Evolutionary conservation across 2,329 filamentous ascomycete genomes (phyloP).

Genomic region (Periglandula ipomoeae): DNA sequence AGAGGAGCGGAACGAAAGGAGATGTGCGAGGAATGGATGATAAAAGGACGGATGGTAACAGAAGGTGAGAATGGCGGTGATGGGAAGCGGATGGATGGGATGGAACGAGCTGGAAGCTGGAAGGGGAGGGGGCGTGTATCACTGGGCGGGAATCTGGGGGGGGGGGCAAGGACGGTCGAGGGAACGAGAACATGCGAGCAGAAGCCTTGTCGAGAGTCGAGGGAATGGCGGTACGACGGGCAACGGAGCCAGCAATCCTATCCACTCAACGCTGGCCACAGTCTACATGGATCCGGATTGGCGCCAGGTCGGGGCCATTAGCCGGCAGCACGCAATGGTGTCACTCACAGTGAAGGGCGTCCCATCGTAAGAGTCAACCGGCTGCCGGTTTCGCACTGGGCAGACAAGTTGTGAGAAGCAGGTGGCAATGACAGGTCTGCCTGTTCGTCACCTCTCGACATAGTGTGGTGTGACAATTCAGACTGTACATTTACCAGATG

Average conservation of each 20-base stretch:
- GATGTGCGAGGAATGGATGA: slow-evolving; percentile 18
- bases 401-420: background rate
- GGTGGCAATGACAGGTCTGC: background rate
- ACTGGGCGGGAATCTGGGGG: slow-evolving; percentile 13
- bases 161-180: background rate
- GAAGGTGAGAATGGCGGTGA: slow-evolving; percentile 25
- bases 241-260: slow-evolving; percentile 6
- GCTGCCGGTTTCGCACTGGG: background rate
- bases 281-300: slow-evolving; percentile 3
- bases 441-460: background rate
- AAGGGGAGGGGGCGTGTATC: slow-evolving; percentile 16
- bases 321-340: background rate
- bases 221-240: slow-evolving; percentile 7
- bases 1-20: slow-evolving; percentile 18
- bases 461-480: background rate
- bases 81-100: slow-evolving; percentile 23
- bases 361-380: background rate
- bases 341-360: background rate
- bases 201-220: background rate
- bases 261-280: background rate
- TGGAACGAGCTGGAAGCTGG: slow-evolving; percentile 25
- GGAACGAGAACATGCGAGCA: background rate
- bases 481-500: background rate
- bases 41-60: slow-evolving; percentile 23
- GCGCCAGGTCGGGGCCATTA: slow-evolving; percentile 4